phyloP scores from a whole-genome alignment of 1,284 basidiomycete genomes.

The Naganishia albida region DNA sequence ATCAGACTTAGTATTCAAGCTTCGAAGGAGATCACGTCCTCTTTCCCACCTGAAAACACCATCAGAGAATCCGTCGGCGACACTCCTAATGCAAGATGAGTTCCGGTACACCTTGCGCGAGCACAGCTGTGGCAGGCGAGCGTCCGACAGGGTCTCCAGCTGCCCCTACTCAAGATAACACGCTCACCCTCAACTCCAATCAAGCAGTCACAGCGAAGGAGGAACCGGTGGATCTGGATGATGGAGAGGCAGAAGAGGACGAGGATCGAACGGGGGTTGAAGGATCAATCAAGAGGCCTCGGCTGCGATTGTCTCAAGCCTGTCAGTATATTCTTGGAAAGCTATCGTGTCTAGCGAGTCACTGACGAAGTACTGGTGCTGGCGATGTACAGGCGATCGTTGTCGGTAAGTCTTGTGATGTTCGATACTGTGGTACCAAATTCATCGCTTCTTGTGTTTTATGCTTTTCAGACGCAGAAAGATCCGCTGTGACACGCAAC shows the following conservation, averaged over 20 bases:
- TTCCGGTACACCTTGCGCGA: too few relatives aligned
- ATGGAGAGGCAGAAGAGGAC: conserved; percentile 1
- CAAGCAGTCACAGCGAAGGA: not conserved
- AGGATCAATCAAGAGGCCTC: conserved; percentile 32
- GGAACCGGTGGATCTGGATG: conserved; percentile 9
- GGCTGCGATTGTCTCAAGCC: conserved; percentile 34
- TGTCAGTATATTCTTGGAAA: conserved; percentile 19
- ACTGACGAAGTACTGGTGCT: not conserved
- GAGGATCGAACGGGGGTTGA: conserved; percentile 3
- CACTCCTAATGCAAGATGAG: too few relatives aligned
- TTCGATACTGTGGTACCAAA: too few relatives aligned
- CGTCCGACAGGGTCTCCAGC: not conserved
- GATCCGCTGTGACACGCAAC: conserved; percentile 52
- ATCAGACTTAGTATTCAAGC: too few relatives aligned
- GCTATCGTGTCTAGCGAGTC: not conserved
- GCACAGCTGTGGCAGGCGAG: not conserved
- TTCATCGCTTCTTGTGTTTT: too few relatives aligned
- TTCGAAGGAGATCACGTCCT: too few relatives aligned
- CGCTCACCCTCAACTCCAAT: not conserved
- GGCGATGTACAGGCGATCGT: conserved; percentile 28
- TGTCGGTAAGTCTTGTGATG: conserved; percentile 32
- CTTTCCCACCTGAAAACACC: too few relatives aligned
- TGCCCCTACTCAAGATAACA: not conserved
- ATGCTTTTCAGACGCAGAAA: conserved; percentile 34
- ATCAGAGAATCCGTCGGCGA: too few relatives aligned